Evolutionary conservation across 345 rosid genomes (phyloP).

Genomic region (Corymbia maculata): DNA sequence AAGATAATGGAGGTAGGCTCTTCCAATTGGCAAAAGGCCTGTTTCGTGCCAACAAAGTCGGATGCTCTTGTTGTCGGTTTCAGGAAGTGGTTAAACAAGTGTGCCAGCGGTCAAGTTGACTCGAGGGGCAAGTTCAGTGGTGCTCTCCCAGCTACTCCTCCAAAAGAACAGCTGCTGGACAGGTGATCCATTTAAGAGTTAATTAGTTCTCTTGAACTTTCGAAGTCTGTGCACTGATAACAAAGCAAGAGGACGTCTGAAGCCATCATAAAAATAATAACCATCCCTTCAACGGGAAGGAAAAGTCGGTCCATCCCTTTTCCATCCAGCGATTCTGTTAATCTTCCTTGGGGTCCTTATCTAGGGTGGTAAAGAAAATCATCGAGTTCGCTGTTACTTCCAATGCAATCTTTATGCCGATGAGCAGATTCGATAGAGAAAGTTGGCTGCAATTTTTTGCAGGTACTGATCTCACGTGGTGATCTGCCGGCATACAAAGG

Average conservation of each 20-base stretch:
- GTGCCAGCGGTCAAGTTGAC: conserved; percentile 46
- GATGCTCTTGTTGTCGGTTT: conserved; percentile 63
- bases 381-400: background rate
- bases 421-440: background rate
- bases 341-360: background rate
- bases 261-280: background rate
- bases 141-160: conserved; percentile 59
- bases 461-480: conserved; percentile 83
- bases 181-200: conserved; percentile 23
- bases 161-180: conserved; percentile 72
- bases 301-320: background rate
- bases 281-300: background rate
- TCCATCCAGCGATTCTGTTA: background rate
- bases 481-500: conserved; percentile 60
- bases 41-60: conserved; percentile 73
- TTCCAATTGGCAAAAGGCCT: conserved; percentile 71
- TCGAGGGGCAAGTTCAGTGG: conserved; percentile 66
- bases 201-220: background rate
- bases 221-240: background rate
- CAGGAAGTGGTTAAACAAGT: conserved; percentile 71
- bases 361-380: background rate
- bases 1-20: conserved; percentile 59
- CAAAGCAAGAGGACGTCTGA: background rate
- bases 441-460: background rate
- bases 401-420: background rate